Evolutionary conservation across 2,329 filamentous ascomycete species (phyloP), one percentile per base, ranked within the genome.

Genomic region (Diatrype stigma): DNA sequence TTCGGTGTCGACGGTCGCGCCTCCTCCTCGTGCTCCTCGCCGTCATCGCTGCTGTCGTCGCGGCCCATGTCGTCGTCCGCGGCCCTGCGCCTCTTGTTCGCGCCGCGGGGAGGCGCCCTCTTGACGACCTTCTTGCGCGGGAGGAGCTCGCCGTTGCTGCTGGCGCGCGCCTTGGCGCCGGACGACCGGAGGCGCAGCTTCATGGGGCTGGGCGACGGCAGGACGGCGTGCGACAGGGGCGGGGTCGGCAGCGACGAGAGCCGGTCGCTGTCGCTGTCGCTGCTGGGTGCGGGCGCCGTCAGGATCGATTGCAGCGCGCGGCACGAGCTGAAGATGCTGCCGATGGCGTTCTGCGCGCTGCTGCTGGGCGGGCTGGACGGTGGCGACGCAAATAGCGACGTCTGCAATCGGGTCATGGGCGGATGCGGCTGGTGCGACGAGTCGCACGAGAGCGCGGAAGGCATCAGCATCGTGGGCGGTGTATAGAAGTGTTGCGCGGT

Each of bases 241-340:
- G 82, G 81, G 22, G 80, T 82, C 14, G 78, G 79, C 5, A 82
- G 66, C 46, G 65, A 56, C 40, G 63, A 42, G 21, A 59, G 45
- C 28, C 49, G 46, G n/a, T 56, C 48, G 48, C 47, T 47, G n/a
- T 56, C 48, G 48, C 47, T 55, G 11, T 44, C 40, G 11, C 52
- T 59, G 19, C 59, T 60, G 19, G 63, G 57, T n/a, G 61, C 58
- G 14, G 76, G 70, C 3, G 71, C 59, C 23, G 74, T 68, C 53
- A 85, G 74, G 60, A 85, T 79, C 2, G 77, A 78, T 61, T 86
- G 82, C 0, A 85, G 75, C 5, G 78, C 80, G 65, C 80, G 81
- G 64, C 82, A 85, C 45, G 81, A 79, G 53, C 71, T 75, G 66
- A 82, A 77, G 61, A 85, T 75, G 67, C 78, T 79, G 63, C 72